Evolutionary conservation across 306 rosid species (phyloP), one percentile per base, ranked within the genome.

Genomic region (Neltuma alba): DNA sequence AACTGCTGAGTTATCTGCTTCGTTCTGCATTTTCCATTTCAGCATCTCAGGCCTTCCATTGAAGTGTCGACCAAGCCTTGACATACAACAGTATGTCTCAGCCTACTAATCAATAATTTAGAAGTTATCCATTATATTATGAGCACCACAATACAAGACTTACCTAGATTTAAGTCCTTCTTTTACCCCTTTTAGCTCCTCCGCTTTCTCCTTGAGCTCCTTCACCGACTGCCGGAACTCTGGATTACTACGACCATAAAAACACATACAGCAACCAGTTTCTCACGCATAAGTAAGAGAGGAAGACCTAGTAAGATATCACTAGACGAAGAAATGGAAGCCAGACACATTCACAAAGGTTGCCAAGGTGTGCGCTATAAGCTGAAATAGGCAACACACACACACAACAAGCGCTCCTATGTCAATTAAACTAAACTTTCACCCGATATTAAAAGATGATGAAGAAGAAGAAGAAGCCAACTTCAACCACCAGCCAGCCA

Each of bases 31-130:
- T 87, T 73, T 83, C 81, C 89, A 92, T 83, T 91, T 91, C 91
- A 92, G 88, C 90, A 80, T 91, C 90, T 92, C 91, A 94, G 92
- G 79, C 87, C 92, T 81, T 64, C 90, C 97, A 82, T 79, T 87
- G 84, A 87, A 85, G 91, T 79, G 82, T 85, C 86, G 80, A 79
- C 61, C 89, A 86, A 90, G 97, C 94, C 92, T 94, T 91, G 97
- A 94, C 98, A 94, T 92, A 94, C 93, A 91, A 87, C 57, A 73
- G 98, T 92, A 94, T 88, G 94, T 88, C 98, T 88, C 93, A 89
- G 91, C 95, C 92, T 84, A 84, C 69, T 75, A 70, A 85, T 60
- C 76, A 82, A 76, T 74, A 72, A 75, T 13, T 47, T 42, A 41
- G 71, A 76, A 81, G 58, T 12, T 54, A 68, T 11, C 20, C 30